Base-by-base conservation (phyloP, 2,329 filamentous ascomycete species). In the Aureobasidium sp. region DNA sequence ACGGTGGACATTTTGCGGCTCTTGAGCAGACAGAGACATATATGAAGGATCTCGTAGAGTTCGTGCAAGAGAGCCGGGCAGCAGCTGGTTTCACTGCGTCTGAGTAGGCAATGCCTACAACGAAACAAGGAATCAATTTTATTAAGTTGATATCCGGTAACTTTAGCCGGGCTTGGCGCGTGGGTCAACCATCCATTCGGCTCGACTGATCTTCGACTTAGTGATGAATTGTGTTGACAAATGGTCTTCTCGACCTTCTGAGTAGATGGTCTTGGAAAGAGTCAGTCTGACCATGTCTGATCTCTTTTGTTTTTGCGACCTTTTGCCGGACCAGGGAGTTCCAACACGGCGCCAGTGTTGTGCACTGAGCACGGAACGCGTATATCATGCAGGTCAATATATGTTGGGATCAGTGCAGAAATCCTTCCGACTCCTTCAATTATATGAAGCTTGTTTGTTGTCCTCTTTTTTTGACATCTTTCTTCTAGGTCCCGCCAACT, bases 1-100 rank as follows among this genome's bases (percentile, higher is more conserved):
- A 72, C 18, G 78, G 78, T 13, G 78, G 78, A 2, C 79, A 80
- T 70, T 80, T 81, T 66, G 76, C 77, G 1, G 79, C 79, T 9
- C 69, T 77, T 67, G 76, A 78, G 71, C 73, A 72, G 61, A 75
- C 74, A 64, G 66, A 70, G n/a, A 73, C 73, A 53, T 67, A 77
- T 27, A 67, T 75, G 10, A 70, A 67, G 11, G 75, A 78, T 69
- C 68, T 78, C 10, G 76, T 77, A 53, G 76, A 74, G 31, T 78
- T 71, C 66, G 67, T 76, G 38, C 40, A 58, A 27, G 54, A 58
- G 29, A 58, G 18, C 18, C 54, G 54, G 23, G 27, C 1, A 23
- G 54, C 38, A 15, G 54, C 51, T 6, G 51, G 33, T 2, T 55
- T 55, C 11, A 16, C 20, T 53, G 20, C 3, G 6, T 23, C 50